Evolutionary conservation across 345 rosid genomes (phyloP).

Genomic region (Nephelium lappaceum): DNA sequence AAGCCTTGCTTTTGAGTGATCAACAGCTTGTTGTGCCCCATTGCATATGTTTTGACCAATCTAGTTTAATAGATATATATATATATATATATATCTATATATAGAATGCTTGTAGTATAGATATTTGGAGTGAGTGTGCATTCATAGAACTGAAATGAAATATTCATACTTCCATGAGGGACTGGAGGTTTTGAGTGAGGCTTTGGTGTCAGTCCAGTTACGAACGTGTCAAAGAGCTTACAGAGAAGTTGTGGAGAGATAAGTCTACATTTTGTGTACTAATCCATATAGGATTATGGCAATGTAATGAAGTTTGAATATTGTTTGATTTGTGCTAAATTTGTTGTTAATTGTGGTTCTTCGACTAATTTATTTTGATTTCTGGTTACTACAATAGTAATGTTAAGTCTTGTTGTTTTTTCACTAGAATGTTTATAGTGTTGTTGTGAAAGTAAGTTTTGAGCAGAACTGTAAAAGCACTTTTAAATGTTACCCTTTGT

Average conservation of each 20-base stretch:
- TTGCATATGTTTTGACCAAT: background rate
- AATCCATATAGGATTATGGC: background rate
- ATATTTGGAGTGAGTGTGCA: constrained; percentile 3
- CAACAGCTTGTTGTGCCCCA: constrained; percentile 35
- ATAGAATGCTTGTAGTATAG: background rate
- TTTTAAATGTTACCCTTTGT: background rate
- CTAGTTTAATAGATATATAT: too few species aligned
- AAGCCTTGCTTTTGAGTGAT: background rate
- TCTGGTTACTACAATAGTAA: too few species aligned
- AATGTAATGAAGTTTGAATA: background rate
- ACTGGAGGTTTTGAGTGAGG: too few species aligned
- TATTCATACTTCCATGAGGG: background rate
- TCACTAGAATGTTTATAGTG: too few species aligned
- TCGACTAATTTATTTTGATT: too few species aligned
- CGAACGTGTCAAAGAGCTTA: too few species aligned
- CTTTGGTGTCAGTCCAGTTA: too few species aligned
- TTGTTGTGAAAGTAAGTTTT: too few species aligned
- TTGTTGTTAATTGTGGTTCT: background rate
- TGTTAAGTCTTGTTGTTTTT: too few species aligned
- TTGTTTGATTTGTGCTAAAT: background rate
- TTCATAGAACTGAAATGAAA: background rate
- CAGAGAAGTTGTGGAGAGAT: background rate
- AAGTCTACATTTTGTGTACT: background rate
- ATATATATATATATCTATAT: too few species aligned
- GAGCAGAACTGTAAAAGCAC: background rate